Base-by-base conservation (phyloP, 305 asterid species). In the Petunia hybrid region DNA sequence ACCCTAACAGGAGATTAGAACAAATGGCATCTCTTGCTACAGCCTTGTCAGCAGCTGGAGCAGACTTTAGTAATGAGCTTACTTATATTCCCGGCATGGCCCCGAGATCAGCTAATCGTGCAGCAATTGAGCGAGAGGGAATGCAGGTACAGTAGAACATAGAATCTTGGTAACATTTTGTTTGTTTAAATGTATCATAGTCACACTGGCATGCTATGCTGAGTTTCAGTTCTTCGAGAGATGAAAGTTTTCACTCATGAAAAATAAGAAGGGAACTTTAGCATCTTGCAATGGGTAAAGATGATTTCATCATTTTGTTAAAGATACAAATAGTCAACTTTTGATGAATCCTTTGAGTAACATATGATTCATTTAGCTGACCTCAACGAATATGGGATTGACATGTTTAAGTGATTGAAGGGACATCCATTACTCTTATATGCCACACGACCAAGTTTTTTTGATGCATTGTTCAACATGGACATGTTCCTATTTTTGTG, bases 11-110 rank as follows among this genome's bases (percentile, higher is more conserved):
- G 82, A 88, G 94, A 87, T 81, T 91, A 77, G 93, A 91, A 86
- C 98, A 95, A 88, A 94, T 95, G 99, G 91, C 94, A 39, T 92
- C 99, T 31, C 85, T 95, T 78, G 99, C 98, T 57, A 87, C 97
- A 16, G 97, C 98, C 2, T 81, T 95, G 79, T 90, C 89, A 41
- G 94, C 92, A 61, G 88, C 95, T 0, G 88, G 89, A 16, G 82
- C 97, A 5, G 93, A 91, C 81, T 95, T 90, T 82, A 90, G 94
- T 39, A 90, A 92, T 36, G 91, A 95, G 81, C 95, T 95, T 8
- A 91, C 95, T 42, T 95, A 94, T 81, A 59, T 88, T 56, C 53
- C 87, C 6, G 88, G 94, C 83, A 94, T 94, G 97, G 99, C 98
- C 84, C 96, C 91, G 56, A 87, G 91, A 85, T 82, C 98, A 60